These are phyloP conservation scores for Juglanconis juglandina DNA, from an alignment of 2,329 filamentous ascomycete genomes.

Conservation along the genomic window DNA sequence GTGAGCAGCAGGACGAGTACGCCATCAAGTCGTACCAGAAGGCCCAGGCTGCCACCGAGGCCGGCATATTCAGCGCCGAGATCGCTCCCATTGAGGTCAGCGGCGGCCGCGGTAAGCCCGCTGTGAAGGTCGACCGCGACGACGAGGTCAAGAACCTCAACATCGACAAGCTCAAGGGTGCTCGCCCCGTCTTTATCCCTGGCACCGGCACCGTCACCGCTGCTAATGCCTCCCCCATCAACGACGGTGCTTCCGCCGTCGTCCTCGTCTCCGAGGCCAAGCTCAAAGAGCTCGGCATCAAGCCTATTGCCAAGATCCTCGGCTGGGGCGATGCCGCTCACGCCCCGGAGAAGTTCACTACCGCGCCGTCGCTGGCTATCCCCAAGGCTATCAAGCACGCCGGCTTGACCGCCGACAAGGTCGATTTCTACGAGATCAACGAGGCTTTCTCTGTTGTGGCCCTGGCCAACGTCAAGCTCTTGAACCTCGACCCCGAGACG, in stretches of 20 bases:
- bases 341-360: constrained; percentile 92
- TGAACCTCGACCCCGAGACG: constrained; percentile 74
- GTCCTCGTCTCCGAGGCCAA: constrained; percentile 93
- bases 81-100: constrained; percentile 87
- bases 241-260: constrained; percentile 88
- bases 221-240: constrained; percentile 93
- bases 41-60: constrained; percentile 80
- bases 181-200: constrained; percentile 79
- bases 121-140: constrained; percentile 74
- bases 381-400: constrained; percentile 98
- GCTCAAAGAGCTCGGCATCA: constrained; percentile 85
- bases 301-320: constrained; percentile 91
- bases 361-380: constrained; percentile 86
- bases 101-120: constrained; percentile 85
- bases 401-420: constrained; percentile 68
- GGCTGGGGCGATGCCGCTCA: constrained; percentile 96
- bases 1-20: constrained; percentile 90
- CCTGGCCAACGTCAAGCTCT: constrained; percentile 91
- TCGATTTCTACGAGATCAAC: constrained; percentile 98
- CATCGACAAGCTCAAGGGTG: constrained; percentile 74
- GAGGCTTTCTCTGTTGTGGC: constrained; percentile 98
- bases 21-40: constrained; percentile 94
- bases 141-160: constrained; percentile 97
- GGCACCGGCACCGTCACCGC: constrained; percentile 87
- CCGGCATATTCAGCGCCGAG: constrained; percentile 77